Percentiles rank a stretch among this genome's conserved stretches.
These are phyloP conservation scores for Trichophyton verrucosum DNA, from an alignment of 2,329 filamentous ascomycete genomes.

Conservation along the genomic window DNA sequence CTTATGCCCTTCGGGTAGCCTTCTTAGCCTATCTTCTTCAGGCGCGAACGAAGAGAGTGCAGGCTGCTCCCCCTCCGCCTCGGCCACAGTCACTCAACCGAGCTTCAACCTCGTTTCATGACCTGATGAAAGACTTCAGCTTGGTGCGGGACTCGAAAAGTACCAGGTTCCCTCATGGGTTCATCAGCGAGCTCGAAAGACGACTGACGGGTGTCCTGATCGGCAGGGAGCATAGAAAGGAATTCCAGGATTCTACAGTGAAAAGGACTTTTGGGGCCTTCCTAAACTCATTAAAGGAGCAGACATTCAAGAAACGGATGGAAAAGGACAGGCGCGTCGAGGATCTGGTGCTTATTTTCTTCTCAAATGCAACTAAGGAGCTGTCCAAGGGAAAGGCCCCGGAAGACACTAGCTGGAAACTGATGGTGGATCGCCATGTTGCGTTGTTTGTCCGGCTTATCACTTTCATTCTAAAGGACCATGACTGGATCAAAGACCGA, in stretches of 20 bases:
- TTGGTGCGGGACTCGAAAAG: slow-evolving; percentile 55
- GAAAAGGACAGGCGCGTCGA: slow-evolving; percentile 90
- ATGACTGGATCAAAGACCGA: slow-evolving; percentile 73
- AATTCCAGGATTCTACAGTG: slow-evolving; percentile 79
- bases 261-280: slow-evolving; percentile 93
- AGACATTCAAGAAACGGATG: slow-evolving; percentile 75
- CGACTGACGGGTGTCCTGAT: slow-evolving; percentile 68
- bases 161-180: slow-evolving; percentile 58
- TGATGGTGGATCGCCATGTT: slow-evolving; percentile 84
- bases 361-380: slow-evolving; percentile 85
- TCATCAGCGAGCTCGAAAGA: slow-evolving; percentile 60
- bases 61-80: slow-evolving; percentile 59
- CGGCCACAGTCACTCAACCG: slow-evolving; percentile 54
- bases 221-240: slow-evolving; percentile 70
- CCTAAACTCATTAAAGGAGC: slow-evolving; percentile 83
- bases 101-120: slow-evolving; percentile 59
- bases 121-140: slow-evolving; percentile 79
- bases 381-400: slow-evolving; percentile 62
- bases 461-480: slow-evolving; percentile 63
- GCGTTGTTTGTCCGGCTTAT: slow-evolving; percentile 87
- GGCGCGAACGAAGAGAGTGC: slow-evolving; percentile 75
- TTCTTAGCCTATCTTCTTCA: slow-evolving; percentile 89
- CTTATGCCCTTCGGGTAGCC: slow-evolving; percentile 77
- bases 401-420: slow-evolving; percentile 80
- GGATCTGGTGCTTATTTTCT: slow-evolving; percentile 89